A percentile compares a stretch with the other conserved stretches of the same genome.
phyloP scores from a whole-genome alignment of 2,329 filamentous ascomycete genomes.

The Ophiostoma novo-ulmi region DNA sequence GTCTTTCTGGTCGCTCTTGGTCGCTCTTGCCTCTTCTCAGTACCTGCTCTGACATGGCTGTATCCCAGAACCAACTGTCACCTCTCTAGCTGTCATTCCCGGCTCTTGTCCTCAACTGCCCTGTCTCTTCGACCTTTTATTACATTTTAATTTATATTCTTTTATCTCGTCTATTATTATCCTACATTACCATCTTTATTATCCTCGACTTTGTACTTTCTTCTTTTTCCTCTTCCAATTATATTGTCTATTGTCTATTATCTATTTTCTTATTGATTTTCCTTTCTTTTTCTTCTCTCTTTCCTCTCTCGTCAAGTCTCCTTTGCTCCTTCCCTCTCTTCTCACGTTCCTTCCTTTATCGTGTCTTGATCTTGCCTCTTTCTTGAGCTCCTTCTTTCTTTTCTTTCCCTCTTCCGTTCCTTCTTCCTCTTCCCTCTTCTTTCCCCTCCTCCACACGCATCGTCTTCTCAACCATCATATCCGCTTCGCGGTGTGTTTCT shows the following conservation, averaged over 20 bases:
- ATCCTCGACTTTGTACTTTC: not conserved
- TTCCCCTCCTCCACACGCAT: conserved; percentile 1
- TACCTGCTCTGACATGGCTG: not conserved
- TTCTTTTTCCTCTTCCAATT: not conserved
- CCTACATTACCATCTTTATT: not conserved
- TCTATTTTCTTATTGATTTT: conserved; percentile 2
- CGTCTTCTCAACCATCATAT: not conserved
- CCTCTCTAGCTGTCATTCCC: not conserved
- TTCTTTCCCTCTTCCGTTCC: not conserved
- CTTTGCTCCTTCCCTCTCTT: conserved; percentile 14
- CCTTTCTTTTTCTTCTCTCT: not conserved
- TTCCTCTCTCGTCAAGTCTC: conserved; percentile 8
- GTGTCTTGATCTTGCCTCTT: conserved; percentile 2
- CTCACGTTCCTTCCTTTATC: not conserved
- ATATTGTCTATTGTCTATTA: conserved; percentile 16
- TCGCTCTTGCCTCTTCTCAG: conserved; percentile 12
- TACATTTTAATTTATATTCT: not conserved
- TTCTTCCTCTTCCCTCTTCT: conserved; percentile 10
- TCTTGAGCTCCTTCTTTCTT: not conserved
- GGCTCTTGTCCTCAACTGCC: conserved; percentile 1
- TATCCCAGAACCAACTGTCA: not conserved
- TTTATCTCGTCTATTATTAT: conserved; percentile 2
- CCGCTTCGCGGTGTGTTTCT: not conserved
- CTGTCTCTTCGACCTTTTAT: not conserved
- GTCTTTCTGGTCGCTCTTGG: not conserved